Base-by-base conservation (phyloP, 176 grass and related monocot species). In the Musa troglodytarum region DNA sequence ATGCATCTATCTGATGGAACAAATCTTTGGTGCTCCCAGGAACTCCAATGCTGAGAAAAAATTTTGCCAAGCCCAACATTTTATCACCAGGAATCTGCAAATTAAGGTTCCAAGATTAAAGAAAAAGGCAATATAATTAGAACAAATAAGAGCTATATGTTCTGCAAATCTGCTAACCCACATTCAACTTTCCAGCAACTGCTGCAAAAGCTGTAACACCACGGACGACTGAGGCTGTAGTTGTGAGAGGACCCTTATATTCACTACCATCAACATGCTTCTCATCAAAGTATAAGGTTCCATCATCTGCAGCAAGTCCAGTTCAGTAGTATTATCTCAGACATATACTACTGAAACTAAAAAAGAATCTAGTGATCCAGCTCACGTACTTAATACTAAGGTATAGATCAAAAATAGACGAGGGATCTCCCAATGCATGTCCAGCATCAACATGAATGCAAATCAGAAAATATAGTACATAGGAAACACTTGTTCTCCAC, bases 201-300 rank as follows among this genome's bases (percentile, higher is more conserved):
- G 75, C 72, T 71, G 86, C 85, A 71, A 95, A 92, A 63, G 86
- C 86, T 71, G 81, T 78, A 77, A 95, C 71, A 79, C 96, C 96
- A 1, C 76, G 83, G 54, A 95, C 85, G 51, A 99, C 91, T 66
- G 96, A 92, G 82, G 90, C 86, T 77, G 96, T 92, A 61, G 91
- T 99, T 82, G 71, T 76, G 74, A 99, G 82, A 51, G 96, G 88
- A 28, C 96, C 88, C 84, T 89, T 99, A 49, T 99, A 92, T 82
- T 89, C 91, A 19, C 72, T 76, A 78, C 50, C 79, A 84, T 99
- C 96, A 77, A 88, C 79, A 82, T 95, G 81, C 81, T 95, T 99
- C 74, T 99, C 96, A 50, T 99, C 91, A 61, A 99, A 99, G 87
- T 95, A 99, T 56, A 89, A 88, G 26, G 84, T 89, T 53, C 91